These are phyloP conservation scores for Aspergillus terreus DNA, from an alignment of 2,329 filamentous ascomycete genomes.

Conservation along the genomic window DNA sequence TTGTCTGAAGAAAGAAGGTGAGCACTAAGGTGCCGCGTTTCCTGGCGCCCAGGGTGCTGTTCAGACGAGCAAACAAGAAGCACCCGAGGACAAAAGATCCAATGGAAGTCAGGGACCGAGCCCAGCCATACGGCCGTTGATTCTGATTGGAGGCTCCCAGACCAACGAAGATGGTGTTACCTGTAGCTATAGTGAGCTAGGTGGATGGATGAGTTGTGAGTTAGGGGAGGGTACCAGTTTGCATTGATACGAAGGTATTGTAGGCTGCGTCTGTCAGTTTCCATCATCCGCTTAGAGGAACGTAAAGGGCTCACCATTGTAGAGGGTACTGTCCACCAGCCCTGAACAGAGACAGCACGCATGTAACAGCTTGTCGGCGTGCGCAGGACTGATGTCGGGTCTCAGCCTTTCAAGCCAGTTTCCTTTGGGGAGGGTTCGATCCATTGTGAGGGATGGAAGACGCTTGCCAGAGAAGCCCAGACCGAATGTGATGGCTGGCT, in stretches of 20 bases:
- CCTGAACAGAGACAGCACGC: conserved; percentile 27
- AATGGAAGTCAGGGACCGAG: conserved; percentile 43
- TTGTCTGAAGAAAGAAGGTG: conserved; percentile 27
- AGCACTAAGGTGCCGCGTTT: conserved; percentile 22
- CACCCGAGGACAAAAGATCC: conserved; percentile 42
- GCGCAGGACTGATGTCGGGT: conserved; percentile 18
- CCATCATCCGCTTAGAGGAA: background rate
- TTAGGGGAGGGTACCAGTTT: background rate
- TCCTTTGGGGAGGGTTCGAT: background rate
- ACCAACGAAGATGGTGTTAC: conserved; percentile 44
- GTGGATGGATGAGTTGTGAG: background rate
- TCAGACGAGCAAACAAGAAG: conserved; percentile 37
- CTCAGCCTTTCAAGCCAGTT: conserved; percentile 4
- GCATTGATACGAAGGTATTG: conserved; percentile 36
- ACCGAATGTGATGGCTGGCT: background rate
- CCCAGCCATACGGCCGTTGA: conserved; percentile 40
- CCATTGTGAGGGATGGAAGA: background rate
- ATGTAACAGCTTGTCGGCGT: conserved; percentile 24
- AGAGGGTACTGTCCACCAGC: conserved; percentile 28
- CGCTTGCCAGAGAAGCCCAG: background rate
- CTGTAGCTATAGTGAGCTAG: conserved; percentile 11
- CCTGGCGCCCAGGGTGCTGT: conserved; percentile 21
- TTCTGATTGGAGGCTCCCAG: conserved; percentile 41
- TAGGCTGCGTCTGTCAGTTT: conserved; percentile 28
- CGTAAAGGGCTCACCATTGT: conserved; percentile 18